phyloP scores from a whole-genome alignment of 306 rosid genomes.

The Betula pendula region DNA sequence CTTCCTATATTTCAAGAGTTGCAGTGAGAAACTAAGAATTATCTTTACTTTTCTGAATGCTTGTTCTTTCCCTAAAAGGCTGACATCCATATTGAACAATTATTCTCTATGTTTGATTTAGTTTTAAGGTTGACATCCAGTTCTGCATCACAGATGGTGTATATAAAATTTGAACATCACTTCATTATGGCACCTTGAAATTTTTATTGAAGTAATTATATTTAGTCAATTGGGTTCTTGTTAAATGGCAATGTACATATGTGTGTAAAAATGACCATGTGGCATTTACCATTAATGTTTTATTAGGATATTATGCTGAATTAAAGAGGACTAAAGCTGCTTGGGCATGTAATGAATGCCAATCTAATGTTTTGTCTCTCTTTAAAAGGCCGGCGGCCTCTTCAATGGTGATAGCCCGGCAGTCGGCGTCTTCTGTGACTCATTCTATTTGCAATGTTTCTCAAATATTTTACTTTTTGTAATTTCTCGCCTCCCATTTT shows the following conservation, averaged over 20 bases:
- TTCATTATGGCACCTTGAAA: background rate
- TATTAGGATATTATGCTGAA: no score
- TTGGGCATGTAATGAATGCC: no score
- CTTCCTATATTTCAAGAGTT: conserved; percentile 73
- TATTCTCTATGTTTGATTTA: conserved; percentile 4
- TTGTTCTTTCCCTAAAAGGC: background rate
- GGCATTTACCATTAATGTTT: no score
- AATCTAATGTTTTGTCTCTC: no score
- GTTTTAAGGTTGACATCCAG: background rate
- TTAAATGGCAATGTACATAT: background rate
- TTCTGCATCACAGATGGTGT: conserved; percentile 12
- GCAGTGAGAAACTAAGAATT: conserved; percentile 13
- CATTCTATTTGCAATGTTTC: no score
- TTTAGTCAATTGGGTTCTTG: background rate
- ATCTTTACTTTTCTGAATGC: background rate
- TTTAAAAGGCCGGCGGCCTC: no score
- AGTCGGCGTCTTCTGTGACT: no score
- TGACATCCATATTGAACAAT: background rate
- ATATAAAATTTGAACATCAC: background rate
- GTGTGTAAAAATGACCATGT: no score
- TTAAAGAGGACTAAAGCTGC: no score
- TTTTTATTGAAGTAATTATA: background rate
- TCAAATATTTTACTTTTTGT: no score
- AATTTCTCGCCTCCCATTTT: no score
- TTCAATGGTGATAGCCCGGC: no score